Evolutionary conservation across 2,329 filamentous ascomycete species (phyloP), one percentile per base, ranked within the genome.

Genomic region (Pseudohalonectria lignicola): DNA sequence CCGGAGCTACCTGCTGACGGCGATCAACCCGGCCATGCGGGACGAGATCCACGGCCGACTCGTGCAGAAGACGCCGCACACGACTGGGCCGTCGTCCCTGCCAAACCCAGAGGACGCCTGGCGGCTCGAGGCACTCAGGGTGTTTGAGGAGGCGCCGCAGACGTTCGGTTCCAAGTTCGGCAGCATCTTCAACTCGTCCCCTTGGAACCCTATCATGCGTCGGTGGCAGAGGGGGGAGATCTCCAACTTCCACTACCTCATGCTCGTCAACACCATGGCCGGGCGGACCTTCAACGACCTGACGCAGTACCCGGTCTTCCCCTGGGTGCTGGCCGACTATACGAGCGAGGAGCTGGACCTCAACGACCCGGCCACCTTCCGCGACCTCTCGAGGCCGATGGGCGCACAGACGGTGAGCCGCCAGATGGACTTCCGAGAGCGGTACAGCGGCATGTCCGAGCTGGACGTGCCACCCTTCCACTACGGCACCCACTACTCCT

Each of bases 401-500:
- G 93, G 92, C 4, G 88, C 86, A 12, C 92, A 98, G 56, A 86
- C 82, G 2, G 63, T 71, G 1, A 71, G 76, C 39, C 75, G 90
- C 45, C 83, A 93, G 46, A 67, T 75, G 0, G 85, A 87, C 6
- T 94, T 92, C 51, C 73, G 77, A 37, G 84, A 93, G 49, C 77
- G 87, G 21, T 96, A 94, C 56, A 78, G 80, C 47, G 84, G 86
- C 13, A 81, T 98, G 55, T 81, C 81, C 1, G 92, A 96, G 54
- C 94, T 98, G 69, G 86, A 82, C 7, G 88, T 94, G 33, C 81
- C 84, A 1, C 84, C 92, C 0, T 98, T 95, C 55, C 92, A 98
- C 55, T 98, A 96, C 49, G 92, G 92, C 15, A 98, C 93, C 0
- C 93, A 98, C 56, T 98, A 98, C 57, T 96, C 92, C 1, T 96